phyloP scores from a whole-genome alignment of 805 yeast species.

The Teunomyces tritomae region DNA sequence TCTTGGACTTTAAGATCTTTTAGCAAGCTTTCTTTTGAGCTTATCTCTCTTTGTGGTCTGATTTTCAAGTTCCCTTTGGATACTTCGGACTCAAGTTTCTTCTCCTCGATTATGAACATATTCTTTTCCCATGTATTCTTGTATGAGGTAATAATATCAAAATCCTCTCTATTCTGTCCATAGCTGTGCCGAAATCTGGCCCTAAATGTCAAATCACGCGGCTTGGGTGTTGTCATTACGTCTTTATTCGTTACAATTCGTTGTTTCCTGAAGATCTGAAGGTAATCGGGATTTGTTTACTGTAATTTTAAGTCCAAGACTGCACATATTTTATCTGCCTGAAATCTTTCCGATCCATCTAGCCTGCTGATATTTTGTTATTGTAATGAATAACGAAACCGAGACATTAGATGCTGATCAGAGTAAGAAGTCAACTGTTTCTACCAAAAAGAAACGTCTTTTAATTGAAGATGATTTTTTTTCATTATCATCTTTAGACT shows the following conservation, averaged over 20 bases:
- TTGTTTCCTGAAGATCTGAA: neutral
- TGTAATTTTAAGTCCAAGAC: neutral
- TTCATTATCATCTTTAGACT: constrained; percentile 10
- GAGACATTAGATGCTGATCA: neutral
- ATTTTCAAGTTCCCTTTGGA: constrained; percentile 7
- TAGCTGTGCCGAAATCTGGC: constrained; percentile 37
- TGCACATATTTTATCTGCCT: neutral
- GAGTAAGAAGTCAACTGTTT: neutral
- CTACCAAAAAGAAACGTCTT: constrained; percentile 10
- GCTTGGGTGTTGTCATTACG: neutral
- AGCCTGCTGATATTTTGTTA: neutral
- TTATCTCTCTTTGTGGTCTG: neutral
- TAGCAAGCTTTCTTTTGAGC: neutral
- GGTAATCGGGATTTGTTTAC: neutral
- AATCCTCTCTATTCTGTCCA: constrained; percentile 48
- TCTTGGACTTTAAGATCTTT: neutral
- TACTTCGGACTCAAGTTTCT: constrained; percentile 16
- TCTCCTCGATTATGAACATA: constrained; percentile 42
- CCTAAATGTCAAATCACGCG: constrained; percentile 25
- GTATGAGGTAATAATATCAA: constrained; percentile 40
- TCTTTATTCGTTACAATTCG: neutral
- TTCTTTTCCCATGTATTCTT: constrained; percentile 51
- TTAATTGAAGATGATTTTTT: constrained; percentile 15
- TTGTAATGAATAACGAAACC: neutral
- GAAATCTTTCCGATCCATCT: neutral